A percentile compares a stretch with the other conserved stretches of the same genome.
These are phyloP conservation scores for Cyclotella baltica DNA, from an alignment of 108 stramenopile species.

Conservation along the genomic window DNA sequence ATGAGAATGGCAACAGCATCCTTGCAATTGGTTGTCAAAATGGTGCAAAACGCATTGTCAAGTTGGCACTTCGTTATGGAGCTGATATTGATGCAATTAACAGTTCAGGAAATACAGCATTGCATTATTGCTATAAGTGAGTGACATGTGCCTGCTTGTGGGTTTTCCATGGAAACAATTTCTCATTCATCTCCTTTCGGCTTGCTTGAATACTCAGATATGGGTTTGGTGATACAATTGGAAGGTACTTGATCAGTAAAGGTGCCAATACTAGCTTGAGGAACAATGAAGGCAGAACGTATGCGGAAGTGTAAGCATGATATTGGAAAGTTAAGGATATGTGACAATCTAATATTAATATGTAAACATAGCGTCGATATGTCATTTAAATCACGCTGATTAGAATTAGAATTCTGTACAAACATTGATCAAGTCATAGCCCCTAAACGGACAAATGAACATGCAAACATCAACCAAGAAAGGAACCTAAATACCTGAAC, in stretches of 20 bases:
- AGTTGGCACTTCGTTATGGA: constrained; percentile 64
- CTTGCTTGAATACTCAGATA: constrained; percentile 15
- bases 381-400: no score
- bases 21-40: constrained; percentile 72
- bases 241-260: constrained; percentile 59
- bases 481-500: not conserved
- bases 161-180: not conserved
- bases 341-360: no score
- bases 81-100: constrained; percentile 61
- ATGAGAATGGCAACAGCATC: constrained; percentile 70
- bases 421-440: no score
- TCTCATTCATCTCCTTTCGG: not conserved
- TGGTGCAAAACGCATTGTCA: constrained; percentile 70
- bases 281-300: constrained; percentile 32
- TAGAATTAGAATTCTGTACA: no score
- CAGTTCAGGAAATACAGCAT: constrained; percentile 53
- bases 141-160: not conserved
- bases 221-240: constrained; percentile 49
- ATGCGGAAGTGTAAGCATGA: constrained; percentile 9
- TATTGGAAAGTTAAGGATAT: no score
- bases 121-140: constrained; percentile 58
- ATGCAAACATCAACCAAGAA: not conserved
- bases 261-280: constrained; percentile 50
- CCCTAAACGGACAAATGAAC: no score
- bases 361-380: no score